Evolutionary conservation across 2,329 filamentous ascomycete genomes (phyloP).

Genomic region (Clonostachys byssicola): DNA sequence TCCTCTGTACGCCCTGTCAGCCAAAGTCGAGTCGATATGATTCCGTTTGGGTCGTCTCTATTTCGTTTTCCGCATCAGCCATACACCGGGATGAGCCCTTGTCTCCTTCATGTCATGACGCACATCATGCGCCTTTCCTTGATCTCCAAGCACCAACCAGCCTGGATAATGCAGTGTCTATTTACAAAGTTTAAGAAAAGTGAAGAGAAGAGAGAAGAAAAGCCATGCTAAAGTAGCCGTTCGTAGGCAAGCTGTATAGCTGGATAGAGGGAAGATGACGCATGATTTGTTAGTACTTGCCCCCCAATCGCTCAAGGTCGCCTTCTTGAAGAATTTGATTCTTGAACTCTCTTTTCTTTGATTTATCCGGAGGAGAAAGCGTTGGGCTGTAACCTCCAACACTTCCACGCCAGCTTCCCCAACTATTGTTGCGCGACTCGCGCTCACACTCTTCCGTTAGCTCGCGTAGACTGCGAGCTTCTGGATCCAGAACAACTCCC

Average conservation of each 20-base stretch:
- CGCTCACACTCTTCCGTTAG: slow-evolving; percentile 21
- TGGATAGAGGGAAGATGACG: too few relatives aligned
- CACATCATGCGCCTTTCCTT: too few relatives aligned
- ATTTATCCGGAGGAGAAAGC: slow-evolving; percentile 4
- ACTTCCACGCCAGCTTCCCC: slow-evolving; percentile 21
- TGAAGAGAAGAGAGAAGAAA: too few relatives aligned
- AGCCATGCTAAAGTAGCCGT: too few relatives aligned
- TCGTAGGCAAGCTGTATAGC: too few relatives aligned
- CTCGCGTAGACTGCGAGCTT: slow-evolving; percentile 19
- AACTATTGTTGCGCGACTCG: slow-evolving; percentile 20
- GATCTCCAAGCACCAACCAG: too few relatives aligned
- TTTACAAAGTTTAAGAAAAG: too few relatives aligned
- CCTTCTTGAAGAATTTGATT: slow-evolving; percentile 11
- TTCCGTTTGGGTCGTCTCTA: too few relatives aligned
- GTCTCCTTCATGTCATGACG: too few relatives aligned
- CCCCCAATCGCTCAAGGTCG: slow-evolving; percentile 18
- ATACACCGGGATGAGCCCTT: too few relatives aligned
- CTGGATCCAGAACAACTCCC: slow-evolving; percentile 9
- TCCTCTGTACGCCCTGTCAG: background rate
- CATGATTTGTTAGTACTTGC: slow-evolving; percentile 10
- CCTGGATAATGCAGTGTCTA: too few relatives aligned
- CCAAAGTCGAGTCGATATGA: background rate
- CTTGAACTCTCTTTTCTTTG: background rate
- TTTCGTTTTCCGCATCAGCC: too few relatives aligned
- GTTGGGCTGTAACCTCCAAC: slow-evolving; percentile 6